Conservation (phyloP, 2,329 filamentous ascomycete species). For the Aspergillus pseudotamarii region DNA sequence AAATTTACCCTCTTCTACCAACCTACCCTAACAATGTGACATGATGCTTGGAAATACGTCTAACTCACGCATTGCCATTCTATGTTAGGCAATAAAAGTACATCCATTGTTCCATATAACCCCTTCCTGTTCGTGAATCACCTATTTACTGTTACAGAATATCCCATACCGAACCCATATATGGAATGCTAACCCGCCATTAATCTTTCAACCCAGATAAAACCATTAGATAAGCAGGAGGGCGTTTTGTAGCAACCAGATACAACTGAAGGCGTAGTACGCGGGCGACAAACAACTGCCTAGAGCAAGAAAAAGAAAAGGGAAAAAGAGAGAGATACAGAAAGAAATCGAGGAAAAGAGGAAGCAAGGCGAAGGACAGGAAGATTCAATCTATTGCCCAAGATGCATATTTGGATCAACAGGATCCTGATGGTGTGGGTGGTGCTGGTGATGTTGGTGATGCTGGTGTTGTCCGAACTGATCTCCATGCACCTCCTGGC, state of each 20-base stretch:
- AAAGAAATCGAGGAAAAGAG: neutral
- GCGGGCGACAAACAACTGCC: neutral
- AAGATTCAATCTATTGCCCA: conserved; percentile 26
- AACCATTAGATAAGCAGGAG: neutral
- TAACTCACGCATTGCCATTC: neutral
- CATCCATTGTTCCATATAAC: neutral
- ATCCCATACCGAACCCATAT: neutral
- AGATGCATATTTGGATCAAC: conserved; percentile 41
- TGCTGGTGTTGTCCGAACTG: conserved; percentile 37
- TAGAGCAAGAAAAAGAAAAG: neutral
- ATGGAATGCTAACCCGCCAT: neutral
- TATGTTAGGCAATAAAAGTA: neutral
- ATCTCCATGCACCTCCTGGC: conserved; percentile 45
- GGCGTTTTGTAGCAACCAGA: neutral
- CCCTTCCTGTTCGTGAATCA: neutral
- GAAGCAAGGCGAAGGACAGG: neutral
- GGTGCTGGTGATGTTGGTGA: conserved; percentile 26
- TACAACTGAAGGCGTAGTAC: neutral
- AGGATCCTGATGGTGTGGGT: conserved; percentile 31
- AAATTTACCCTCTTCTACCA: neutral
- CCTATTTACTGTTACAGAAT: conserved; percentile 3
- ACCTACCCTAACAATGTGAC: neutral
- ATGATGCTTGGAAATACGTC: neutral
- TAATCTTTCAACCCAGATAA: neutral
- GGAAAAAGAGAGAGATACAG: neutral